phyloP scores from a whole-genome alignment of 495 filamentous ascomycete genomes.

The Lasiosphaeria hispida region DNA sequence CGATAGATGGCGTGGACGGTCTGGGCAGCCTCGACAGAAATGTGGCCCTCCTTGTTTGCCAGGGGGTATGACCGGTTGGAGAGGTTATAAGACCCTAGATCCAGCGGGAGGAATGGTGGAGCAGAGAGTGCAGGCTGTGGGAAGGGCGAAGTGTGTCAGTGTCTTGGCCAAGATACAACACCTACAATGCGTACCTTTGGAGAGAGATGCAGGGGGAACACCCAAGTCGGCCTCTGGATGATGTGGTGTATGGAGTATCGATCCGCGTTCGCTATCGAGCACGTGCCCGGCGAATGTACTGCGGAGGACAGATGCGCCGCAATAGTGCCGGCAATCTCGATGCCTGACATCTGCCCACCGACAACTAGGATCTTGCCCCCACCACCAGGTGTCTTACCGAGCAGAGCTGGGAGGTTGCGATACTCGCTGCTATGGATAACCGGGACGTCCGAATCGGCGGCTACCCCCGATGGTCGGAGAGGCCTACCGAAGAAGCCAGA shows the following conservation, averaged over 20 bases:
- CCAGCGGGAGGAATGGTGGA: constrained; percentile 69
- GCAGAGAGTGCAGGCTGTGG: constrained; percentile 41
- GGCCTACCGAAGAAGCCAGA: constrained; percentile 74
- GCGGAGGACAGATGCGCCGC: constrained; percentile 67
- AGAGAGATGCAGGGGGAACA: constrained; percentile 61
- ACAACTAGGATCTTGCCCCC: constrained; percentile 70
- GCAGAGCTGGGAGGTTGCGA: constrained; percentile 37
- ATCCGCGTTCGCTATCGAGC: constrained; percentile 29
- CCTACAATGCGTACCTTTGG: constrained; percentile 37
- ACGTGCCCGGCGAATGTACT: constrained; percentile 42
- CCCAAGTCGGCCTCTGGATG: constrained; percentile 67
- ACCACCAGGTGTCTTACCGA: constrained; percentile 25
- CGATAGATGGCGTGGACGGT: constrained; percentile 54
- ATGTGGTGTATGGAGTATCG: constrained; percentile 64
- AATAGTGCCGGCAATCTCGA: constrained; percentile 70
- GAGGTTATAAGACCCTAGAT: constrained; percentile 72
- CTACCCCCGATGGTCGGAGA: constrained; percentile 48
- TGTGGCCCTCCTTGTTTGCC: constrained; percentile 56
- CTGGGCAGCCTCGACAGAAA: constrained; percentile 52
- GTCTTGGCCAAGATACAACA: too few species aligned
- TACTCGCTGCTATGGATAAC: constrained; percentile 64
- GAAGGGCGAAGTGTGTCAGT: constrained; percentile 2
- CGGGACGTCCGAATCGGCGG: constrained; percentile 32
- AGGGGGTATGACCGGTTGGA: constrained; percentile 56
- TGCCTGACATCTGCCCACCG: constrained; percentile 81